These are phyloP conservation scores for Cladosporium sp. DNA, from an alignment of 2,329 filamentous ascomycete genomes.

Conservation along the genomic window DNA sequence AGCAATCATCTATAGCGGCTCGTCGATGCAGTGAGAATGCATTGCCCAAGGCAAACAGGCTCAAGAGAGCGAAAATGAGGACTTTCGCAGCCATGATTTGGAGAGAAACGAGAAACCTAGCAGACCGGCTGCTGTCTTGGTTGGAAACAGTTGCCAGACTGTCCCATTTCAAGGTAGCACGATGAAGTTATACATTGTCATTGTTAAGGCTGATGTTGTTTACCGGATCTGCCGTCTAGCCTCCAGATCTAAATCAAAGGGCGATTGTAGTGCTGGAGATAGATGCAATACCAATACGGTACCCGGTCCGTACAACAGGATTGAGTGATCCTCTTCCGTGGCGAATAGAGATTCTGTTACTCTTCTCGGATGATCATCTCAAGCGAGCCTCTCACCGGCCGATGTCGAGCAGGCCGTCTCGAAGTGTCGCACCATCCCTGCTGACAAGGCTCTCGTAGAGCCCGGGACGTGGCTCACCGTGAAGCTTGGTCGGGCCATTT, in stretches of 20 bases:
- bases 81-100: not conserved
- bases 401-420: not conserved
- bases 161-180: not conserved
- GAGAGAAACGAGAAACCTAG: not conserved
- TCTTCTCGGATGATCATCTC: not conserved
- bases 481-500: not conserved
- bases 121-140: conserved; percentile 4
- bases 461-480: conserved; percentile 2
- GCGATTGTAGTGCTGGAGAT: conserved; percentile 1
- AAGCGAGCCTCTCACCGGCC: conserved; percentile 1
- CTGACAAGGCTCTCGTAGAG: not conserved
- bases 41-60: not conserved
- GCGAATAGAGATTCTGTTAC: not conserved
- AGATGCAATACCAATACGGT: conserved; percentile 4
- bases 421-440: not conserved
- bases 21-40: conserved; percentile 1
- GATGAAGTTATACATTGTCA: not conserved
- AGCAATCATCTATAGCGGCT: conserved; percentile 16
- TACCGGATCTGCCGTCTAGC: not conserved
- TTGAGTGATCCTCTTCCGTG: not conserved
- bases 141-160: not conserved
- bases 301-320: not conserved
- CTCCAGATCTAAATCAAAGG: conserved; percentile 3
- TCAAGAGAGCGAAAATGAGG: not conserved
- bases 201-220: not conserved